Base-by-base conservation (phyloP, 441 rosid species). In the Croton laevigatus region DNA sequence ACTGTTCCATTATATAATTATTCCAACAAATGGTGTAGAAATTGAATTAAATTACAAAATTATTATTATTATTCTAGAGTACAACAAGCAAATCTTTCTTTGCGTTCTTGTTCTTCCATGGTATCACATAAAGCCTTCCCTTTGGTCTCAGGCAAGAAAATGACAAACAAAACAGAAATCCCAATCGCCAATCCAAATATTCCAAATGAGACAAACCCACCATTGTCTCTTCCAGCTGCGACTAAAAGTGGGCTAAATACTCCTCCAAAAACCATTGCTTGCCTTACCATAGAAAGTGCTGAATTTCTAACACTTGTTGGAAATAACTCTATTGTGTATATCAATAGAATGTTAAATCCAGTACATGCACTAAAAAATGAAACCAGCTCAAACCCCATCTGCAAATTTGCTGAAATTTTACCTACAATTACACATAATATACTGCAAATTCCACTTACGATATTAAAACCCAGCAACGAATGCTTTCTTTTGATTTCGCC, bases 241-340 rank as follows among this genome's bases (percentile, higher is more conserved):
- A 88, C 90, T 52, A 93, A 82, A 17, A 83, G 16, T 0, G 97
- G 97, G 19, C 91, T 80, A 67, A 90, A 71, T 5, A 73, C 84
- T 0, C 89, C 95, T 0, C 95, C 97, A 0, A 89, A 66, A 3
- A 93, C 90, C 42, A 86, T 44, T 0, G 94, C 91, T 66, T 93
- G 94, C 38, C 97, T 81, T 73, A 81, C 86, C 87, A 89, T 48
- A 3, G 98, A 83, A 0, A 83, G 40, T 0, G 96, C 97, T 9
- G 91, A 85, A 82, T 86, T 93, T 75, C 97, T 81, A 45, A 90
- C 95, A 17, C 89, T 79, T 0, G 98, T 90, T 0, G 95, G 98
- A 57, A 93, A 90, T 77, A 93, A 48, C 84, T 93, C 98, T 0
- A 82, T 54, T 0, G 93, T 80, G 81, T 85, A 85, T 36, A 93